Conservation (phyloP, 176 grass and related monocot genomes). For the Ananas comosus region DNA sequence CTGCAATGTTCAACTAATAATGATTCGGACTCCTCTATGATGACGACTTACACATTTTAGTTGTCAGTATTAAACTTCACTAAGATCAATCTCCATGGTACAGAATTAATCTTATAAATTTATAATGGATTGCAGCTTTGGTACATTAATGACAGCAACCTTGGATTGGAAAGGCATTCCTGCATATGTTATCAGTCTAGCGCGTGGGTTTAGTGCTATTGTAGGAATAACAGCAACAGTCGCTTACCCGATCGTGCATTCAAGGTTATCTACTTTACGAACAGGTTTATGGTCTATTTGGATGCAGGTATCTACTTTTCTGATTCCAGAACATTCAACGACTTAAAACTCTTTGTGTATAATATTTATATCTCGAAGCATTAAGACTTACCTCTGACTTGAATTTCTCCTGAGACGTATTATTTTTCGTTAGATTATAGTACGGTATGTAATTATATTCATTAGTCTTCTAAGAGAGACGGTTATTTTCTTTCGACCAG, state of each 20-base stretch:
- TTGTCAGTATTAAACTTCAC: no score
- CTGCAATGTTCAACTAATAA: no score
- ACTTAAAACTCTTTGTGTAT: no score
- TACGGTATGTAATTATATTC: not conserved
- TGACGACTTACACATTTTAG: no score
- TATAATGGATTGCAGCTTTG: conserved; percentile 44
- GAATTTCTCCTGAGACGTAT: no score
- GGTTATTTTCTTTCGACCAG: conserved; percentile 27
- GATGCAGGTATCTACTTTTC: conserved; percentile 36
- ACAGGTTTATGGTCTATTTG: conserved; percentile 88
- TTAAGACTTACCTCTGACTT: no score
- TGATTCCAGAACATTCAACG: not conserved
- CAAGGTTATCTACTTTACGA: conserved; percentile 51
- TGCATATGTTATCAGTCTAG: conserved; percentile 67
- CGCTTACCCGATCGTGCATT: conserved; percentile 50
- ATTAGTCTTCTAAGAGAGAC: not conserved
- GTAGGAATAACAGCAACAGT: conserved; percentile 70
- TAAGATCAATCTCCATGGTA: no score
- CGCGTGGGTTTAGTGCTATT: conserved; percentile 52
- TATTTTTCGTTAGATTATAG: no score
- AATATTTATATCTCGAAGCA: no score
- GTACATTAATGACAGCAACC: conserved; percentile 78
- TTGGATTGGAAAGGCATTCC: conserved; percentile 88
- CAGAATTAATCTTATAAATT: no score
- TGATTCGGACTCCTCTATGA: no score